A percentile compares a stretch with the other conserved stretches of the same genome.
Evolutionary conservation across 2,329 filamentous ascomycete genomes (phyloP).

Genomic region (Cercospora sp.): DNA sequence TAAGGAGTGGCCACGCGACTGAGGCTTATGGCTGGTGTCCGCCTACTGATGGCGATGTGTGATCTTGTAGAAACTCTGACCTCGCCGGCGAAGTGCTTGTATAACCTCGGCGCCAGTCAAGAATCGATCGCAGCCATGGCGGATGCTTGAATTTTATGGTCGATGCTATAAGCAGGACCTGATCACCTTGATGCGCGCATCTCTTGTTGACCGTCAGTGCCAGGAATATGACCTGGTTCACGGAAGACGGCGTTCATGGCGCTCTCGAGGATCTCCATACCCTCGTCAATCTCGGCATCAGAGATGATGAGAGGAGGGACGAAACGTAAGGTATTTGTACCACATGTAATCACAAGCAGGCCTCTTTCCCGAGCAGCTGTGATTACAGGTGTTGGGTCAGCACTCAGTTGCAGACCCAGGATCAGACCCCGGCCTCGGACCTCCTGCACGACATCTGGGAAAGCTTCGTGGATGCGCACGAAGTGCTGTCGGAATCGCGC

Average conservation of each 20-base stretch:
- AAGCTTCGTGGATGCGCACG: conserved; percentile 56
- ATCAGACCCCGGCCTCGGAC: conserved; percentile 82
- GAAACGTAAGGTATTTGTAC: conserved; percentile 87
- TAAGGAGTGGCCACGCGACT: background rate
- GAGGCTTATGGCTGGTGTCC: background rate
- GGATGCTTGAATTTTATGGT: background rate
- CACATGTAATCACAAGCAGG: conserved; percentile 85
- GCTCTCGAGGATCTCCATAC: conserved; percentile 72
- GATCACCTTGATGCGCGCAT: conserved; percentile 35
- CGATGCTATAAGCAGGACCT: background rate
- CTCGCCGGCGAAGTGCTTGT: background rate
- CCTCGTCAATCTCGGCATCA: conserved; percentile 75
- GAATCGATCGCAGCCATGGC: background rate
- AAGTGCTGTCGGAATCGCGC: conserved; percentile 61
- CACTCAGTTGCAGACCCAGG: conserved; percentile 77
- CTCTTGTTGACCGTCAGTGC: conserved; percentile 48
- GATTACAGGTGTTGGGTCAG: conserved; percentile 72
- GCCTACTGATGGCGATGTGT: background rate
- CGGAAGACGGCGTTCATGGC: conserved; percentile 59
- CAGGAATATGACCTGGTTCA: conserved; percentile 38
- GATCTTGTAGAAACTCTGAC: background rate
- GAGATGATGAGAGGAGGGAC: conserved; percentile 83
- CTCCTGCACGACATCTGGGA: conserved; percentile 73
- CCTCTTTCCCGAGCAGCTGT: conserved; percentile 85
- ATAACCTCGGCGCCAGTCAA: background rate